Percentiles rank a stretch among this genome's conserved stretches.
These are phyloP conservation scores for Petunia secreta DNA, from an alignment of 257 asterid species.

Conservation along the genomic window DNA sequence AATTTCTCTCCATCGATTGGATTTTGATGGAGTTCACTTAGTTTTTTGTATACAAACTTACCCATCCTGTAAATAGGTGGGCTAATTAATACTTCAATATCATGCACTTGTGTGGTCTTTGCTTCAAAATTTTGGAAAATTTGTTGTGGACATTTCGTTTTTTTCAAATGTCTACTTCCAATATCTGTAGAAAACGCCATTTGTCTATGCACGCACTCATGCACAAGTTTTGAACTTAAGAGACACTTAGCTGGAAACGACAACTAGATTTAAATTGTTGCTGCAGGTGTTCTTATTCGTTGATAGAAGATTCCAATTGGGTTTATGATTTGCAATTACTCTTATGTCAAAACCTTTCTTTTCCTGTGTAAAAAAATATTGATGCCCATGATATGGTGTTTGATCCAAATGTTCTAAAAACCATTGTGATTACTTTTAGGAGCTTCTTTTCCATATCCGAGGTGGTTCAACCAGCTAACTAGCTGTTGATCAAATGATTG, in stretches of 20 bases:
- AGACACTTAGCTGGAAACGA: neutral
- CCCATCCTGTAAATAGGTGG: neutral
- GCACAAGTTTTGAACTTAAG: neutral
- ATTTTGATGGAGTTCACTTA: neutral
- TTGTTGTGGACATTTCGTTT: neutral
- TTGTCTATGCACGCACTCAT: too few species aligned
- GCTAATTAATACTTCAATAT: neutral
- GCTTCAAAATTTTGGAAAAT: neutral
- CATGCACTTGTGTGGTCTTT: neutral
- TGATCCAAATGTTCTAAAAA: neutral
- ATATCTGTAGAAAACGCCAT: neutral
- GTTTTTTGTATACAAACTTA: neutral
- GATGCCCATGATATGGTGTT: slow-evolving; percentile 9
- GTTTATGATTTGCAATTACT: neutral
- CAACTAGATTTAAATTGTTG: neutral
- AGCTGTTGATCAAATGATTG: slow-evolving; percentile 16
- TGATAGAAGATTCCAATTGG: neutral
- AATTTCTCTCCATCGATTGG: neutral
- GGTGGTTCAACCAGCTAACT: neutral
- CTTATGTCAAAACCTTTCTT: slow-evolving; percentile 5
- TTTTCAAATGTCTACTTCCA: too few species aligned
- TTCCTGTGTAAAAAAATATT: neutral
- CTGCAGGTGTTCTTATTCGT: neutral
- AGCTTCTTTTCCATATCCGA: neutral
- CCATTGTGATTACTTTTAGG: neutral